Base-by-base conservation (phyloP, 148 eudicot species). In the Silene latifolia region DNA sequence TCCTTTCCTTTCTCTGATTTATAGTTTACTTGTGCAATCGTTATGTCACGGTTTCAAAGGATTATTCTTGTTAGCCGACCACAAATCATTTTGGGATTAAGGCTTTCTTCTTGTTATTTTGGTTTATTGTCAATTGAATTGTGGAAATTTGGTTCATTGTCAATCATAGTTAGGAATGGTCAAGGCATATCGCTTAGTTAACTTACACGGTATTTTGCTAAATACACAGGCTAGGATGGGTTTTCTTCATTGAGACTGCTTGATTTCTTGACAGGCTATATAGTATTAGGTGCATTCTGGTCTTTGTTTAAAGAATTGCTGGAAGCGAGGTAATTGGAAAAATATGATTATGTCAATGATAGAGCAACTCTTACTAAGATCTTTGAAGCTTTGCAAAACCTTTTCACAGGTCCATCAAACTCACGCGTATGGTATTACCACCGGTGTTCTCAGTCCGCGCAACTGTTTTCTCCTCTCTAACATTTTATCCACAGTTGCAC, bases 341-440 rank as follows among this genome's bases (percentile, higher is more conserved):
- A 68, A 14, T 0, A 8, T 11, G 57, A 15, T 67, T 17, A 53
- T 61, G 14, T 56, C 71, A 59, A 59, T 67, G 73, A 76, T 75
- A 17, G 63, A 69, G 57, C 54, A 75, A 8, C 39, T 63, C 17
- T 58, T 90, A 18, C 71, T 1, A 1, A 8, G 25, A 29, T 59
- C 63, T 8, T 62, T 86, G 29, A 89, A 81, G 73, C 82, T 39
- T 20, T 87, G 93, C 87, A 89, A 84, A 82, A 77, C 82, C 70
- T 73, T 81, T 23, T 44, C 71, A 72, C 93, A 93, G 54, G 75
- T 93, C 72, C 86, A 72, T 74, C 89, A 90, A 85, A 74, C 85
- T 72, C 98, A 93, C 65, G 89, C 87, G 44, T 87, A 85, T 65
- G 74, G 82, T 79, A 88, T 87, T 63, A 85, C 92, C 53, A 80